Conservation (phyloP, 495 filamentous ascomycete species). For the Chaetomium fimeti region DNA sequence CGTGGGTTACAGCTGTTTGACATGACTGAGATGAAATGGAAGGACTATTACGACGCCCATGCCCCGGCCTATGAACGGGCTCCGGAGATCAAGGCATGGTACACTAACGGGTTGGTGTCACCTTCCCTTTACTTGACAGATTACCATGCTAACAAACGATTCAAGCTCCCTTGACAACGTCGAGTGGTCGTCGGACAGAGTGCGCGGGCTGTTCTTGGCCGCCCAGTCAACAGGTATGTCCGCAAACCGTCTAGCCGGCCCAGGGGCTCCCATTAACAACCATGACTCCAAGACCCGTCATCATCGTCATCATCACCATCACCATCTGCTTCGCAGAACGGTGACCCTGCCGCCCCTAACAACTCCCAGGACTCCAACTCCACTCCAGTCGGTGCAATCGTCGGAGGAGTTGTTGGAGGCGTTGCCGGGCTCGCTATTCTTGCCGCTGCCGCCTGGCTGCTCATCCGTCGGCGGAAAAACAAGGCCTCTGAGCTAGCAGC, state of each 20-base stretch:
- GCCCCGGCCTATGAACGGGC: slow-evolving; percentile 40
- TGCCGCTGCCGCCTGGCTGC: slow-evolving; percentile 2
- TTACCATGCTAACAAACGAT: background rate
- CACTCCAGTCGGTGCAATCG: slow-evolving; percentile 14
- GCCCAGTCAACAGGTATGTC: slow-evolving; percentile 4
- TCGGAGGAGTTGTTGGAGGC: slow-evolving; percentile 18
- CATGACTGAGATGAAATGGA: slow-evolving; percentile 43
- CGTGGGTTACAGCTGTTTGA: slow-evolving; percentile 45
- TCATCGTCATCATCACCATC: background rate
- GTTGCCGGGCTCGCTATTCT: slow-evolving; percentile 15
- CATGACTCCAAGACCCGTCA: background rate
- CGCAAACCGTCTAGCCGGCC: background rate
- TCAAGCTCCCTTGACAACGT: slow-evolving; percentile 3
- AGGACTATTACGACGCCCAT: slow-evolving; percentile 38
- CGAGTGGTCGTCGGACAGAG: slow-evolving; percentile 6
- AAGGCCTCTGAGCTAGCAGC: too few species aligned
- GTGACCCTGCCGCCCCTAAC: background rate
- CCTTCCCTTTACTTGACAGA: too few species aligned
- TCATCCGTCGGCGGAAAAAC: slow-evolving; percentile 8
- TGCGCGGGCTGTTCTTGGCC: background rate
- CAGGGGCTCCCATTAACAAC: background rate
- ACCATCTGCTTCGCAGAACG: background rate
- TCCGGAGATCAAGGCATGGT: slow-evolving; percentile 34
- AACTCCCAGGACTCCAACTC: background rate
- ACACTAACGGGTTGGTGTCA: slow-evolving; percentile 22